phyloP scores from a whole-genome alignment of 78 protist species.

The Isochrysis galbana region DNA sequence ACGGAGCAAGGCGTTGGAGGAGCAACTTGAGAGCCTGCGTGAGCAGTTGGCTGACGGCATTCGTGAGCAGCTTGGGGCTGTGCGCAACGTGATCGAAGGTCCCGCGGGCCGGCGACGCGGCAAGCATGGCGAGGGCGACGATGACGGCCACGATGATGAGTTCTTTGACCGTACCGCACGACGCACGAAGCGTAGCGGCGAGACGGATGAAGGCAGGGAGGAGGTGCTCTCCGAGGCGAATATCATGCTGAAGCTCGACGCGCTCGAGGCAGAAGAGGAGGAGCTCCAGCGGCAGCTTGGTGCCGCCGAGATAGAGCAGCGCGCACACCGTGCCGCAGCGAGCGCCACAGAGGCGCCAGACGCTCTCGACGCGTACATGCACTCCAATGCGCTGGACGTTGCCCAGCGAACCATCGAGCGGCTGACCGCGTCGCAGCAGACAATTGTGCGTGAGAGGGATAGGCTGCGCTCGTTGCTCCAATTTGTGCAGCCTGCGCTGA shows the following conservation, averaged over 20 bases:
- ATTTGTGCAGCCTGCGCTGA: not conserved
- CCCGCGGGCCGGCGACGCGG: not conserved
- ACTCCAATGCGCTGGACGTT: not conserved
- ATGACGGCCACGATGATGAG: not conserved
- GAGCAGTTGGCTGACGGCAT: not conserved
- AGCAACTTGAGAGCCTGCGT: not conserved
- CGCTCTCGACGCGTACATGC: not conserved
- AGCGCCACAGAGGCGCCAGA: not conserved
- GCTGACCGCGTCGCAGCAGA: not conserved
- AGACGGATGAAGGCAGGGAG: not conserved
- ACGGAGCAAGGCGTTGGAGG: not conserved
- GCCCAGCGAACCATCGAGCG: too few species aligned
- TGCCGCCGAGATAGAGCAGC: not conserved
- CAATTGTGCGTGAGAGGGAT: not conserved
- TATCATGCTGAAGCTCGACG: not conserved
- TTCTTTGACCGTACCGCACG: not conserved
- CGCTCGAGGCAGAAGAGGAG: not conserved
- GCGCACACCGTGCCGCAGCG: not conserved
- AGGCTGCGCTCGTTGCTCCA: not conserved
- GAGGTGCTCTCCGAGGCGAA: not conserved
- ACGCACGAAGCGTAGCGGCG: not conserved
- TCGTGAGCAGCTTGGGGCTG: conserved; percentile 5
- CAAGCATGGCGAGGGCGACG: conserved; percentile 6
- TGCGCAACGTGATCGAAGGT: not conserved
- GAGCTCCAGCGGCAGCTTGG: not conserved